These are phyloP conservation scores for Ophiostoma ulmi DNA, from an alignment of 2,329 filamentous ascomycete species.

Conservation along the genomic window DNA sequence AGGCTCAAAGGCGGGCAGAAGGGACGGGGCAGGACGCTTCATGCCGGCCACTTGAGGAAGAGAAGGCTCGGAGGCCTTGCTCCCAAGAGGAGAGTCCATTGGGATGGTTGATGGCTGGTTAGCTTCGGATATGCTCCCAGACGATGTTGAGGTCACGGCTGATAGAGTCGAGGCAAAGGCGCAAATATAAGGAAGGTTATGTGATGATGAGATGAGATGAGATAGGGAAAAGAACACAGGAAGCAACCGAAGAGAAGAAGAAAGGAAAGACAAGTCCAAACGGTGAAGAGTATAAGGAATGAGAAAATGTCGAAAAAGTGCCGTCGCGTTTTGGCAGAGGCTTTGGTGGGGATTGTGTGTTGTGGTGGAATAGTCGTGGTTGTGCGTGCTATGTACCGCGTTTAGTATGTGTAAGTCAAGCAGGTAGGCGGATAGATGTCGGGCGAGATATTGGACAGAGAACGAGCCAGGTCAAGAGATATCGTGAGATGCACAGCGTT, in stretches of 20 bases:
- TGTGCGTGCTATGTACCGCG: slow-evolving; percentile 20
- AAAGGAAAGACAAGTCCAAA: not conserved
- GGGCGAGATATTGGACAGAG: not conserved
- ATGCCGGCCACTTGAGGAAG: slow-evolving; percentile 41
- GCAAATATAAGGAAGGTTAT: not conserved
- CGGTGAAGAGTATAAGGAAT: slow-evolving; percentile 15
- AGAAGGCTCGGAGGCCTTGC: slow-evolving; percentile 35
- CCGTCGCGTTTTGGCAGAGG: slow-evolving; percentile 17
- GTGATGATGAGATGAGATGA: not conserved
- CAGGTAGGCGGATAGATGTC: not conserved
- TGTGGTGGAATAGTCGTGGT: slow-evolving; percentile 22
- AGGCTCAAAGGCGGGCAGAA: slow-evolving; percentile 75
- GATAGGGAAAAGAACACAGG: not conserved
- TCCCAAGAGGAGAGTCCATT: slow-evolving; percentile 42
- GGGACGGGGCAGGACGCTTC: slow-evolving; percentile 60
- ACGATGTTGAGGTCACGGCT: not conserved
- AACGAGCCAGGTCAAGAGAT: not conserved
- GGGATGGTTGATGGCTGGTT: not conserved
- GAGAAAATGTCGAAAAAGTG: slow-evolving; percentile 5
- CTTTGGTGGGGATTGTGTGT: slow-evolving; percentile 22
- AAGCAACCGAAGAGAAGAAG: not conserved
- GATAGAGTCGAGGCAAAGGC: not conserved
- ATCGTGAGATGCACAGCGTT: slow-evolving; percentile 9
- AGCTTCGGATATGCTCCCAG: not conserved
- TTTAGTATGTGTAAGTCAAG: slow-evolving; percentile 18